phyloP scores from a whole-genome alignment of 2,329 filamentous ascomycete species.

The Stachybotrys echinatus region DNA sequence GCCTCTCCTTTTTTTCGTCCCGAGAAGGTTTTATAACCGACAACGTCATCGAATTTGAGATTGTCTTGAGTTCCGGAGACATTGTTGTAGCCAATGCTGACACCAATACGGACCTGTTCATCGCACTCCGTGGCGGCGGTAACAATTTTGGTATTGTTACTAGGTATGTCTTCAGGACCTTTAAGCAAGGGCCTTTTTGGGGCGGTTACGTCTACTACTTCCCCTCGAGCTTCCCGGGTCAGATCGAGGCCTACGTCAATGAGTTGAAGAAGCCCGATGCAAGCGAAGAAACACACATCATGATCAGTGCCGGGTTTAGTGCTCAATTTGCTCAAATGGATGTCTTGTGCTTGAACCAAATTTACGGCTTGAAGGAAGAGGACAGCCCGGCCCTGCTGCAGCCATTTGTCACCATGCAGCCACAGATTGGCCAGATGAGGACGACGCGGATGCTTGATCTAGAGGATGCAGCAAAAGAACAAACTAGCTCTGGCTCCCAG shows the following conservation, averaged over 20 bases:
- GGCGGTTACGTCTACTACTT: slow-evolving; percentile 16
- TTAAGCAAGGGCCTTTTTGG: slow-evolving; percentile 6
- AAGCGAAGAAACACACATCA: slow-evolving; percentile 13
- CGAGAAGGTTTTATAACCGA: background rate
- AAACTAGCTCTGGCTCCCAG: background rate
- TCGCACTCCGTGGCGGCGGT: background rate
- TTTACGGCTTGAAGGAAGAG: slow-evolving; percentile 7
- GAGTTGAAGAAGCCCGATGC: slow-evolving; percentile 12
- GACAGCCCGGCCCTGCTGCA: slow-evolving; percentile 5
- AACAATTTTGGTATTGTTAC: background rate
- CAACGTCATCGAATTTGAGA: background rate
- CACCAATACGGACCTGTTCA: background rate
- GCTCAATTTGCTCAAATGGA: slow-evolving; percentile 6
- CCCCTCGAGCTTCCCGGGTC: slow-evolving; percentile 10
- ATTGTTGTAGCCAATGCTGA: background rate
- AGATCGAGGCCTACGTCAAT: slow-evolving; percentile 13
- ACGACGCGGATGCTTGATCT: background rate
- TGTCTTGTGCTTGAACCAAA: slow-evolving; percentile 5
- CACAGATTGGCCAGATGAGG: slow-evolving; percentile 4
- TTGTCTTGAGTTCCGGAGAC: background rate
- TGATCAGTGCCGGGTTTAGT: slow-evolving; percentile 13
- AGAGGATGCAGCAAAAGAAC: background rate
- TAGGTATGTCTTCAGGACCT: background rate
- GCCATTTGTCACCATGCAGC: slow-evolving; percentile 8
- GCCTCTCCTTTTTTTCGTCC: background rate